Evolutionary conservation across 306 rosid genomes (phyloP), one percentile per base, ranked within the genome.

Genomic region (Abrus precatorius): DNA sequence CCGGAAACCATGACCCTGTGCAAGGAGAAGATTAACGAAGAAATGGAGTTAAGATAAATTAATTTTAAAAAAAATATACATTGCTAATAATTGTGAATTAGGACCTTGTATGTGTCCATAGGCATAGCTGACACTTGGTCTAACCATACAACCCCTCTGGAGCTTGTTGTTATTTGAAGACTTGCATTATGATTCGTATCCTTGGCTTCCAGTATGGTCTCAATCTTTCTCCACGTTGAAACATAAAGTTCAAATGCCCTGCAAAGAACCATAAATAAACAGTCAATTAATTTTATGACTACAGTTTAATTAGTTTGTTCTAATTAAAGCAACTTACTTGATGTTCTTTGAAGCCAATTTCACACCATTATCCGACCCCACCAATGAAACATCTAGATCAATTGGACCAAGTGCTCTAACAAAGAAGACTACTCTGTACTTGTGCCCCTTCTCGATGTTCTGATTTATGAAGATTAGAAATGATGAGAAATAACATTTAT

Each of bases 1-100:
- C 69, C 97, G 84, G 72, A 93, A 93, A 76, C 97, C 94, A 80
- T 88, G 97, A 30, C 92, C 93, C 97, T 93, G 81, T 20, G 29
- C 6, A 66, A 84, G 74, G 54, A 66, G 3, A 78, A 65, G 4
- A 33, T 36, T 47, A 62, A 55, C 9, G 1, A 41, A 73, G 5
- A 61, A 0, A 34, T 40, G 13, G 1, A 13, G 1, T 52, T 52
- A 13, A 36, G 4, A 11, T 11, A n/a, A 27, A 3, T 0, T 29
- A 32, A 36, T 2, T 20, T 20, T 0, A 36, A 36, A 36, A 36
- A 9, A 54, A 36, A 40, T 60, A 70, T 2, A 10, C 33, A 28
- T 8, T 45, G 54, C 20, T 5, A 66, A 1, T 9, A 3, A 14
- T 9, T 2, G 3, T 57, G 2, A 41, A 9, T 20, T 20, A 20